A percentile compares a stretch with the other conserved stretches of the same genome.
Evolutionary conservation across 2,329 filamentous ascomycete genomes (phyloP).

Genomic region (Monascus ruber): DNA sequence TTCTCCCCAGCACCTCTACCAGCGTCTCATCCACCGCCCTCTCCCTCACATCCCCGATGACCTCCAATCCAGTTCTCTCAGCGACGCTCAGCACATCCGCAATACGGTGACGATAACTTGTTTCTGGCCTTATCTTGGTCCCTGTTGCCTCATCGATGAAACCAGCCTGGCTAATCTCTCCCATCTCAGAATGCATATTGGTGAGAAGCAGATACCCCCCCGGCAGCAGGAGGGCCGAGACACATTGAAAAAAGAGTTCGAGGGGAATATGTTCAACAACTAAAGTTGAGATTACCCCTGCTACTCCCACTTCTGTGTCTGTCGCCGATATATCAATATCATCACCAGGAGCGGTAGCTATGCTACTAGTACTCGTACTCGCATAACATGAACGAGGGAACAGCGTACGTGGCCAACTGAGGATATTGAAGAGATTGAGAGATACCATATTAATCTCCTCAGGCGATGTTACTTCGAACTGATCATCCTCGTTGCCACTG

Average conservation of each 20-base stretch:
- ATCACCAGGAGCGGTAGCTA: no score
- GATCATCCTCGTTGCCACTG: no score
- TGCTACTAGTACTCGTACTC: no score
- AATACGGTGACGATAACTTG: conserved; percentile 47
- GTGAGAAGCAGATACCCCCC: conserved; percentile 48
- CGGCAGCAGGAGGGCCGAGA: conserved; percentile 31
- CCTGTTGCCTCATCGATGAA: conserved; percentile 45
- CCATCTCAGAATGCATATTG: conserved; percentile 60
- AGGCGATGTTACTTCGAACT: no score
- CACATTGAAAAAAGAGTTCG: conserved; percentile 44
- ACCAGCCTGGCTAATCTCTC: conserved; percentile 46
- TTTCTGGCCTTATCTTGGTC: conserved; percentile 45
- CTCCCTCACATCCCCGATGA: conserved; percentile 26
- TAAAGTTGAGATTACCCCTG: conserved; percentile 48
- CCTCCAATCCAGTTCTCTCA: conserved; percentile 32
- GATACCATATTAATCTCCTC: conserved; percentile 17
- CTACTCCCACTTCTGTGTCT: conserved; percentile 12
- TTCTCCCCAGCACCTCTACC: conserved; percentile 47
- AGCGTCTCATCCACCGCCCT: conserved; percentile 41
- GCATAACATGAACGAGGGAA: no score
- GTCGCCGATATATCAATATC: no score
- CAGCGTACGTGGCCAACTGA: no score
- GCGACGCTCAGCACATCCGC: conserved; percentile 43
- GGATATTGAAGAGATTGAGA: conserved; percentile 30
- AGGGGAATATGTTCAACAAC: conserved; percentile 54